phyloP scores from a whole-genome alignment of 495 filamentous ascomycete species.

The Trichocladium antarcticum region DNA sequence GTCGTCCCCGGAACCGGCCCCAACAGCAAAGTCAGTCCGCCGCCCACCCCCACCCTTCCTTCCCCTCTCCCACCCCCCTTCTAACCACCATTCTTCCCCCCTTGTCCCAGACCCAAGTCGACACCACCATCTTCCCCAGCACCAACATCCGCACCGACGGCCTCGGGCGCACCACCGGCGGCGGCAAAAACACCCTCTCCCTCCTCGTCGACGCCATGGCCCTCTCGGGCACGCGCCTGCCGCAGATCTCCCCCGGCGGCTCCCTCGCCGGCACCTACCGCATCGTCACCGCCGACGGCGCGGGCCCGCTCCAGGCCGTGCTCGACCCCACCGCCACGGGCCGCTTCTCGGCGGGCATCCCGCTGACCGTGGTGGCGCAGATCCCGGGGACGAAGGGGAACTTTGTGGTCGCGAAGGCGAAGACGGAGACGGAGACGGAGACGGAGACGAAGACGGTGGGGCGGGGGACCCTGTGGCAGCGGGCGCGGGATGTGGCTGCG shows the following conservation, averaged over 20 bases:
- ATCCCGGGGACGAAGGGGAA: constrained; percentile 24
- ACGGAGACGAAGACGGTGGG: no score
- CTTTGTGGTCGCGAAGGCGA: no score
- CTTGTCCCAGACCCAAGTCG: constrained; percentile 14
- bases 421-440: no score
- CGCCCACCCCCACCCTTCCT: neutral
- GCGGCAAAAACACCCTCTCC: constrained; percentile 15
- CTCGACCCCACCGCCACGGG: constrained; percentile 30
- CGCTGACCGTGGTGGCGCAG: constrained; percentile 13
- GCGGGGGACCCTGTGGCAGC: no score
- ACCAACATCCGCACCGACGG: constrained; percentile 16
- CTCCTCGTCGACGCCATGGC: constrained; percentile 23
- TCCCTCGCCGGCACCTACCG: constrained; percentile 25
- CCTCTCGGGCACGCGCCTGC: constrained; percentile 26
- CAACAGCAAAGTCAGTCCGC: constrained; percentile 8
- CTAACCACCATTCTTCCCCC: neutral
- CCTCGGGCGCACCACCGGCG: constrained; percentile 14
- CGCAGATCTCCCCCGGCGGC: constrained; percentile 28
- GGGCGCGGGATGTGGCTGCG: no score
- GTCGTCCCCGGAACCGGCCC: constrained; percentile 15
- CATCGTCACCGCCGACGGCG: constrained; percentile 33
- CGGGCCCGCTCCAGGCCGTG: constrained; percentile 30
- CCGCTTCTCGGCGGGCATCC: constrained; percentile 19
- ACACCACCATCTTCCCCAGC: constrained; percentile 20
- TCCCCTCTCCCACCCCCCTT: neutral